Evolutionary conservation across 2,329 filamentous ascomycete species (phyloP).

Genomic region (Penicillium sclerotigenum): DNA sequence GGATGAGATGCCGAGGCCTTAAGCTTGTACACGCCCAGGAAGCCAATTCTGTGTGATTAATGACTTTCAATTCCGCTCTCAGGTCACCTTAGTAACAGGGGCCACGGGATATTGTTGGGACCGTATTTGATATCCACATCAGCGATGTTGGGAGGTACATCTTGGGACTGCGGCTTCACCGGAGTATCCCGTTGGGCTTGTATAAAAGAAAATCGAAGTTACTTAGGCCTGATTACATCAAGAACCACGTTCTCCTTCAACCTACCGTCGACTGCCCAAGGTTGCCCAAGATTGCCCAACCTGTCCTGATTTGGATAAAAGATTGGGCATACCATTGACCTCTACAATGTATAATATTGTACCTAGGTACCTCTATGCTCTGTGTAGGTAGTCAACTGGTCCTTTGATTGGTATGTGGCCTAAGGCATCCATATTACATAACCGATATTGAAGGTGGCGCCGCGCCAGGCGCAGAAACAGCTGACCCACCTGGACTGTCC

Average conservation of each 20-base stretch:
- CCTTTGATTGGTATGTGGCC: not conserved
- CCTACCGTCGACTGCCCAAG: not conserved
- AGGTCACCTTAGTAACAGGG: not conserved
- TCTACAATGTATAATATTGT: not conserved
- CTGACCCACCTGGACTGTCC: constrained; percentile 10
- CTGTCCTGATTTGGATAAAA: not conserved
- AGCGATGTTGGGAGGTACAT: not conserved
- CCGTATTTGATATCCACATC: not conserved
- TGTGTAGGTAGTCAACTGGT: too few species aligned
- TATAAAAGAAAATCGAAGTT: not conserved
- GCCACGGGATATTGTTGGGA: not conserved
- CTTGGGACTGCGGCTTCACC: not conserved
- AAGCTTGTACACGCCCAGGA: too few species aligned
- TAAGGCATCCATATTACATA: not conserved
- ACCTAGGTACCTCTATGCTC: too few species aligned
- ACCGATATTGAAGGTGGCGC: constrained; percentile 7
- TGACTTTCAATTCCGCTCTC: not conserved
- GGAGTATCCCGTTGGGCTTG: not conserved
- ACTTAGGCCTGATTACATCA: not conserved
- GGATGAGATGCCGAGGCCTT: not conserved
- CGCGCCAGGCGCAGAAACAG: constrained; percentile 12
- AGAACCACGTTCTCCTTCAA: not conserved
- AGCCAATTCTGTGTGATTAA: not conserved
- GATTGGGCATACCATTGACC: not conserved
- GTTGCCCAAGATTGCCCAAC: not conserved